These are phyloP conservation scores for Cupressus sempervirens DNA, from an alignment of 75 land plant species.

Conservation along the genomic window DNA sequence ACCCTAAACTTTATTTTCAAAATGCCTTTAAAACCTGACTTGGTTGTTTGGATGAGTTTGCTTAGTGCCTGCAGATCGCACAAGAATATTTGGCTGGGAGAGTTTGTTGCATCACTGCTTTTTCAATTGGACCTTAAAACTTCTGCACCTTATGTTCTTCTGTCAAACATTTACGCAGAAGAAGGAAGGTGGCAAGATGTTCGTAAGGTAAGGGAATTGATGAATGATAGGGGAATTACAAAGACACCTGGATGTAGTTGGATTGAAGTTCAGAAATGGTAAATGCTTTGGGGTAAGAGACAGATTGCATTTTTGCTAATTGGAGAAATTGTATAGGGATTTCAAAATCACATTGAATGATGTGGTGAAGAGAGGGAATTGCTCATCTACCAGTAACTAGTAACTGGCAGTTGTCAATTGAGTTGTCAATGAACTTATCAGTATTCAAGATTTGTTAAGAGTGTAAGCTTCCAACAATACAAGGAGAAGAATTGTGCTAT, in stretches of 20 bases:
- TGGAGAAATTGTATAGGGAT: background rate
- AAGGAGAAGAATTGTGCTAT: too few relatives aligned
- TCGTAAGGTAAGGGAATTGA: background rate
- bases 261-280: conserved; percentile 3
- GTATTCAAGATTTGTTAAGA: too few relatives aligned
- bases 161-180: conserved; percentile 4
- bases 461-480: too few relatives aligned
- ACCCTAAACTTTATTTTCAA: conserved; percentile 36
- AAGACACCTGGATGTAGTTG: conserved; percentile 3
- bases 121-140: background rate
- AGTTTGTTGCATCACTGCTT: background rate
- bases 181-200: background rate
- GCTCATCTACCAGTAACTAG: background rate
- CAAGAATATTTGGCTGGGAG: background rate
- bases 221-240: background rate
- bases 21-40: conserved; percentile 11
- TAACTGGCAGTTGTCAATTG: too few relatives aligned
- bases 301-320: background rate
- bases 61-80: background rate
- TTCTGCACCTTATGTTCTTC: conserved; percentile 7
- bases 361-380: conserved; percentile 3
- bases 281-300: background rate
- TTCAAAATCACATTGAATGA: background rate
- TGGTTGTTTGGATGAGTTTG: background rate
- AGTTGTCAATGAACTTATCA: too few relatives aligned